A percentile compares a stretch with the other conserved stretches of the same genome.
These are phyloP conservation scores for Yarrowia keelungensis DNA, from an alignment of 805 yeast species.

Conservation along the genomic window DNA sequence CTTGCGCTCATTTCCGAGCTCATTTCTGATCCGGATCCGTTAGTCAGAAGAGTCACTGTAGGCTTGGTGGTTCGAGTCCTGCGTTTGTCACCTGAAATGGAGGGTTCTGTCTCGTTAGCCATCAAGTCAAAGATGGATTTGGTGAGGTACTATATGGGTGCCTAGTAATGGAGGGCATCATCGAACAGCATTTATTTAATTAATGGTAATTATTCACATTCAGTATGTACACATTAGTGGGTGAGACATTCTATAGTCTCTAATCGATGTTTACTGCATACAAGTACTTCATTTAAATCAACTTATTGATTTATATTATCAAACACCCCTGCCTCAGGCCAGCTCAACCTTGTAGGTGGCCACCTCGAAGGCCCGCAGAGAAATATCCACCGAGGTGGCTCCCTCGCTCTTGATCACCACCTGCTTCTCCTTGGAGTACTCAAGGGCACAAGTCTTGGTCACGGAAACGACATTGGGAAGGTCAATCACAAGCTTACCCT, in stretches of 20 bases:
- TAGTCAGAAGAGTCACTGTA: conserved; percentile 19
- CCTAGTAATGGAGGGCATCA: too few relatives aligned
- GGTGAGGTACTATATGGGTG: conserved; percentile 27
- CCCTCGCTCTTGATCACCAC: conserved; percentile 38
- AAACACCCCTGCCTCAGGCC: not conserved
- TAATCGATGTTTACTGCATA: too few relatives aligned
- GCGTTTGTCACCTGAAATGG: not conserved
- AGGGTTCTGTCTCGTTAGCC: not conserved
- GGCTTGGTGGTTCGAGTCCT: conserved; percentile 22
- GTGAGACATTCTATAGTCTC: too few relatives aligned
- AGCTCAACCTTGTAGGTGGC: conserved; percentile 24
- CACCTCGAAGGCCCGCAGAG: conserved; percentile 40
- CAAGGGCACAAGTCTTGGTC: conserved; percentile 33
- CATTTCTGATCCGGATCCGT: conserved; percentile 24
- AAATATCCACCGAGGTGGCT: not conserved
- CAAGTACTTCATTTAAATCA: not conserved
- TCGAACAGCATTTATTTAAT: too few relatives aligned
- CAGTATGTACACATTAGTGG: too few relatives aligned
- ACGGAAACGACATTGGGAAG: conserved; percentile 28
- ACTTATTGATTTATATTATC: not conserved
- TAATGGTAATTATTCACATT: too few relatives aligned
- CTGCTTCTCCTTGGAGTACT: conserved; percentile 32
- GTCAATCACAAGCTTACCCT: conserved; percentile 50
- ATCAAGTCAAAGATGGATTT: conserved; percentile 29
- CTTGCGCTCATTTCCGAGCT: not conserved